Evolutionary conservation across 2,329 filamentous ascomycete genomes (phyloP).

Genomic region (Blastomyces emzantsi): DNA sequence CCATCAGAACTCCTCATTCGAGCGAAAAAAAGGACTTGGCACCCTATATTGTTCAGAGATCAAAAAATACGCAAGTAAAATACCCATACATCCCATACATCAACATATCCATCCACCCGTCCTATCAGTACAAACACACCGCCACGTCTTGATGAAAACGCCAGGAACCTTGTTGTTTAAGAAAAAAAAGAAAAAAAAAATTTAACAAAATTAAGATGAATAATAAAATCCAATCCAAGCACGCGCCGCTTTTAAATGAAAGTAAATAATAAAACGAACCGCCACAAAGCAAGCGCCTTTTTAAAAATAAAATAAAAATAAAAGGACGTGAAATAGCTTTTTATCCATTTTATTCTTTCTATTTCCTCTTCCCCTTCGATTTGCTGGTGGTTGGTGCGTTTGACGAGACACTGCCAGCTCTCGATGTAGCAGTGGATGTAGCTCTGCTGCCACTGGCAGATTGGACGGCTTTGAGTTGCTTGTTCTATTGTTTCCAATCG

Average conservation of each 20-base stretch:
- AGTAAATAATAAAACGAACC: not conserved
- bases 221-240: not conserved
- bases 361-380: slow-evolving; percentile 42
- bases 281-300: not conserved
- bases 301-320: not conserved
- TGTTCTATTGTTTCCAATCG: slow-evolving; percentile 56
- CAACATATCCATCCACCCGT: not conserved
- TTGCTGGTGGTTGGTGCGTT: slow-evolving; percentile 46
- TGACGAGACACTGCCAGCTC: slow-evolving; percentile 81
- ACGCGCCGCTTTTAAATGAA: not conserved
- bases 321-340: not conserved
- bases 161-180: not conserved
- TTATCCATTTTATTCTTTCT: slow-evolving; percentile 16
- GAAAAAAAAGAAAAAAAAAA: not conserved
- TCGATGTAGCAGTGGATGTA: slow-evolving; percentile 66
- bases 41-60: not conserved
- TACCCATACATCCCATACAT: not conserved
- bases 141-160: slow-evolving; percentile 3
- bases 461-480: slow-evolving; percentile 84
- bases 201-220: not conserved
- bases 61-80: not conserved
- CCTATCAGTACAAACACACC: not conserved
- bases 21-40: not conserved
- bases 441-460: slow-evolving; percentile 58
- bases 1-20: not conserved